phyloP scores from a whole-genome alignment of 352 stramenopile species.

The Lagenidium sp. region DNA sequence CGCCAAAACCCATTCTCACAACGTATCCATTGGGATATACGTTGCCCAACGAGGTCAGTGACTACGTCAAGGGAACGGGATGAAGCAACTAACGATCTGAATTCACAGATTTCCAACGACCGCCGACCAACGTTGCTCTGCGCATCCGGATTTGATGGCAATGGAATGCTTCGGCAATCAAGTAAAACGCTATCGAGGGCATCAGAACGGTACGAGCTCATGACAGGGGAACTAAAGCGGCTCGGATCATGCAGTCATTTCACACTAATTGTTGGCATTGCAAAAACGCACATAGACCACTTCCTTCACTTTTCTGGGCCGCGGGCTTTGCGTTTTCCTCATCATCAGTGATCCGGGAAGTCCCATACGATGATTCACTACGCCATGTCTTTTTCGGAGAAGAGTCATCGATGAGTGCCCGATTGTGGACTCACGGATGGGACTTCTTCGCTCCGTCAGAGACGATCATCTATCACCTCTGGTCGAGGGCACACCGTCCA shows the following conservation, averaged over 20 bases:
- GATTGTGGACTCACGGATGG: constrained; percentile 87
- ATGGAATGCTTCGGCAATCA: constrained; percentile 44
- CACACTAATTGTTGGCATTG: too few relatives aligned
- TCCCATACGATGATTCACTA: constrained; percentile 82
- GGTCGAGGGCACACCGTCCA: constrained; percentile 67
- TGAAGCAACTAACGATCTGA: not conserved
- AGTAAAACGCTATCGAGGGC: constrained; percentile 39
- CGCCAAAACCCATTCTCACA: constrained; percentile 80
- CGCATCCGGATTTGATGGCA: constrained; percentile 40
- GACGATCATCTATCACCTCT: constrained; percentile 85
- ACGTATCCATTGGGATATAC: constrained; percentile 91
- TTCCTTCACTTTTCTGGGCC: constrained; percentile 60
- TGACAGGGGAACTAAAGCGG: too few relatives aligned
- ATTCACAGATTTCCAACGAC: constrained; percentile 29
- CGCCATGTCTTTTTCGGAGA: constrained; percentile 93
- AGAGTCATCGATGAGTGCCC: constrained; percentile 86
- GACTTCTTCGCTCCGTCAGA: constrained; percentile 86
- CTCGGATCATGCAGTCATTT: too few relatives aligned
- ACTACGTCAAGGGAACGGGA: not conserved
- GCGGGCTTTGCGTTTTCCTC: constrained; percentile 68
- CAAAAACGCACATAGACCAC: constrained; percentile 30
- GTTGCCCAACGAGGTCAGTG: constrained; percentile 47
- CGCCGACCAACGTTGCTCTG: constrained; percentile 51
- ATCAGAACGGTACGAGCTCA: constrained; percentile 17
- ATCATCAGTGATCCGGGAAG: constrained; percentile 35